A percentile compares a stretch with the other conserved stretches of the same genome.
Evolutionary conservation across 1,284 basidiomycete species (phyloP).

Genomic region (Boletus holoroseus): DNA sequence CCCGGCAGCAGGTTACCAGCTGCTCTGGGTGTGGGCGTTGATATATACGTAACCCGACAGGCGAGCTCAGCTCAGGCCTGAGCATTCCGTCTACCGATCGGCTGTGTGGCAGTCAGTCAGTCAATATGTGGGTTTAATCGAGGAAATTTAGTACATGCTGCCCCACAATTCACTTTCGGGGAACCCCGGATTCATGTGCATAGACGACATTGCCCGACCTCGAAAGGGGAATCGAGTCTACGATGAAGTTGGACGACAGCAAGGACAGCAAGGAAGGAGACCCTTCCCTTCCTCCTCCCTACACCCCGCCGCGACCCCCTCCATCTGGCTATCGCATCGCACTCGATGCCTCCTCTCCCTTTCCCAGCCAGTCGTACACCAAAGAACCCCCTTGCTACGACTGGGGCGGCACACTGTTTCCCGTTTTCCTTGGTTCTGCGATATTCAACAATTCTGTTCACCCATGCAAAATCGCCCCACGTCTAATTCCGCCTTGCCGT

Average conservation of each 20-base stretch:
- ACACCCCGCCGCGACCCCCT: slow-evolving; percentile 29
- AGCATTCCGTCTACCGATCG: not conserved
- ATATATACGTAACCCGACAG: slow-evolving; percentile 13
- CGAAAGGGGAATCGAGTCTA: not conserved
- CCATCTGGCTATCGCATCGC: slow-evolving; percentile 62
- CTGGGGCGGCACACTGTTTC: slow-evolving; percentile 43
- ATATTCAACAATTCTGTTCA: slow-evolving; percentile 62
- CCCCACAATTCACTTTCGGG: no score
- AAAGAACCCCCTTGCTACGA: slow-evolving; percentile 50
- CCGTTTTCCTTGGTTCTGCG: slow-evolving; percentile 68
- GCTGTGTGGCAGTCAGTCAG: not conserved
- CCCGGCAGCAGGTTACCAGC: not conserved
- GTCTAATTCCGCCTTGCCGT: slow-evolving; percentile 46
- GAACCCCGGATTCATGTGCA: no score
- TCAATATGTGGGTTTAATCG: not conserved
- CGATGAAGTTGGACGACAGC: slow-evolving; percentile 7
- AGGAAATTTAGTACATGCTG: no score
- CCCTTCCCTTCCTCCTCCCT: slow-evolving; percentile 20
- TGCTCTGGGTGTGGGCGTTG: not conserved
- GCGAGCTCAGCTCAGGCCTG: not conserved
- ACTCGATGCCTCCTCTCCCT: slow-evolving; percentile 41
- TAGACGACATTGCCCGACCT: not conserved
- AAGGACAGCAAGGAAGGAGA: slow-evolving; percentile 6
- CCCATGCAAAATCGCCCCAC: slow-evolving; percentile 70
- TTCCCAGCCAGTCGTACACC: slow-evolving; percentile 42